Base-by-base conservation (phyloP, 2,329 filamentous ascomycete species). In the Neonectria magnoliae region DNA sequence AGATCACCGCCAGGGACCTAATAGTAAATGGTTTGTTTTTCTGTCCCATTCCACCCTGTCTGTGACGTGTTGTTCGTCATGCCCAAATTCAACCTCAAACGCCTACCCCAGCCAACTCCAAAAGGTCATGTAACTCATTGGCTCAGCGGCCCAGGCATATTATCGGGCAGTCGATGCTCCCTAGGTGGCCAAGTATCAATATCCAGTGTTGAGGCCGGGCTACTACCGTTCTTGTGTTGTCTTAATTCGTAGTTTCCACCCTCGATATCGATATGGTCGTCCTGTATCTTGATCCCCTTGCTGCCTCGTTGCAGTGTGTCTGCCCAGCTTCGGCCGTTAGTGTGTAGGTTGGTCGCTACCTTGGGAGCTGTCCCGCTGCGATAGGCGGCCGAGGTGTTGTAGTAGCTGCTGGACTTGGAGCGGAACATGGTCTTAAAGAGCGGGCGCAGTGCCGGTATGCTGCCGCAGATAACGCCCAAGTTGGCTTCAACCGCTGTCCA, bases 401-500 rank as follows among this genome's bases (percentile, higher is more conserved):
- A 71, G 29, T 72, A 73, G 29, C 69, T 68, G 60, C 70, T 73
- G 52, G 48, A 60, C 52, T 72, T 72, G 16, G 71, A 73, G 27
- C 70, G 63, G 53, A 73, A 73, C 9, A 73, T 72, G 53, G 45
- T 60, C 41, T 66, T 68, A 41, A 76, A 73, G 2, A 77, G 65
- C 0, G 72, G 73, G 1, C 74, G 69, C 42, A 81, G 71, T 20
- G 76, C 77, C 1, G 80, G 80, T 1, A 79, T 74, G 45, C 78
- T 81, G 16, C 79, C 80, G 52, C 79, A 81, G 29, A 81, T 79
- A 27, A 82, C 75, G n/a, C 78, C 80, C 20, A 81, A 65, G 52
- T 81, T 80, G 2, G 77, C 79, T 62, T 82, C 80, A 22, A 81
- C 75, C 2, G 80, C 78, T 1, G 79, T 80, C 80, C 80, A 81